Evolutionary conservation across 108 stramenopile species (phyloP).

Genomic region (Cyclotella cryptica): DNA sequence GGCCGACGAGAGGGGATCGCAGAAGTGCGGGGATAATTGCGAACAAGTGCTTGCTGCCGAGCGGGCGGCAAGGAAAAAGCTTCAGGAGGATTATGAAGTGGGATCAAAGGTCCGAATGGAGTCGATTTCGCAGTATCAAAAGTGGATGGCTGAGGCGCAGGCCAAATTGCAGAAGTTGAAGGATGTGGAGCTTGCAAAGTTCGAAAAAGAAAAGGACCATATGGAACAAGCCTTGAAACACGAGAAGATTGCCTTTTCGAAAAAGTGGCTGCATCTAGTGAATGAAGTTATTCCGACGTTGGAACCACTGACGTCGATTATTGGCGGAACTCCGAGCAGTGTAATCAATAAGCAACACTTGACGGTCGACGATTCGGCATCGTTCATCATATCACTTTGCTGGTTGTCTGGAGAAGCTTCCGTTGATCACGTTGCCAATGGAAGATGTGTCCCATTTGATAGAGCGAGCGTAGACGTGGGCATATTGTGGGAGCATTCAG

Average conservation of each 20-base stretch:
- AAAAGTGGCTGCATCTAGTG: constrained; percentile 5
- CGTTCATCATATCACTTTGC: constrained; percentile 70
- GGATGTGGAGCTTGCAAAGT: constrained; percentile 5
- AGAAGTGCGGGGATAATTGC: constrained; percentile 70
- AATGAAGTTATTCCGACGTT: constrained; percentile 4
- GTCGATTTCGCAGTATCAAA: constrained; percentile 50
- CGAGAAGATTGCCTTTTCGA: neutral
- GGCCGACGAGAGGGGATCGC: constrained; percentile 55
- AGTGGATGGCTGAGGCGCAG: constrained; percentile 25
- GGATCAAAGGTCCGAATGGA: constrained; percentile 57
- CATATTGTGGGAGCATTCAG: constrained; percentile 43
- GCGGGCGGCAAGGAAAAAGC: constrained; percentile 38
- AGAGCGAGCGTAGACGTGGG: constrained; percentile 70
- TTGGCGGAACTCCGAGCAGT: constrained; percentile 20
- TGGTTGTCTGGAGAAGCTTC: constrained; percentile 72
- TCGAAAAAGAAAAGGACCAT: neutral
- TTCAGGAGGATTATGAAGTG: constrained; percentile 34
- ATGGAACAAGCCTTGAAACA: constrained; percentile 25
- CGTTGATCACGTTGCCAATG: constrained; percentile 13
- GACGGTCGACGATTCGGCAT: constrained; percentile 37
- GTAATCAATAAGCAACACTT: neutral
- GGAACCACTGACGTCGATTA: neutral
- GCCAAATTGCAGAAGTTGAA: constrained; percentile 27
- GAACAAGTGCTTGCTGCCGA: constrained; percentile 65
- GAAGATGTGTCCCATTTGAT: constrained; percentile 62